These are phyloP conservation scores for Pichia eremophila DNA, from an alignment of 805 yeast species.

Conservation along the genomic window DNA sequence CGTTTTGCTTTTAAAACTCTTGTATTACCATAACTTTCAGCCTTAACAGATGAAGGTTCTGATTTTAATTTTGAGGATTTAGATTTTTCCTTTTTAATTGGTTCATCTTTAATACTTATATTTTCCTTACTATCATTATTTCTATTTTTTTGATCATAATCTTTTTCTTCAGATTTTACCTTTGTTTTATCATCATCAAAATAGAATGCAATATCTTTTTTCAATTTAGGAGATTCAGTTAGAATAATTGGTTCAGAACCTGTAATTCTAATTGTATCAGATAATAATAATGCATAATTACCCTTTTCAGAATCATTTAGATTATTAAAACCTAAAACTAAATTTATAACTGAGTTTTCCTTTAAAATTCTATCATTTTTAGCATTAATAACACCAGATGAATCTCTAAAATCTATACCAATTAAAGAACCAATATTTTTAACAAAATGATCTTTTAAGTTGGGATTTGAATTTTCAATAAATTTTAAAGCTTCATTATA, in stretches of 20 bases:
- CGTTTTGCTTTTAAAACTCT: conserved; percentile 70
- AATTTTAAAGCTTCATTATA: conserved; percentile 55
- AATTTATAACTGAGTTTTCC: conserved; percentile 65
- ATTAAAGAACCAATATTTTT: conserved; percentile 81
- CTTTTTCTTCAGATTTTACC: background rate
- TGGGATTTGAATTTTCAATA: conserved; percentile 56
- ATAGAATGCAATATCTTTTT: conserved; percentile 73
- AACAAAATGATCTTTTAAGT: conserved; percentile 52
- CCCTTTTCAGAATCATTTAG: conserved; percentile 45
- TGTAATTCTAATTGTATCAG: conserved; percentile 73
- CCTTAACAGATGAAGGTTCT: conserved; percentile 2
- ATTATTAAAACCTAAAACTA: conserved; percentile 70
- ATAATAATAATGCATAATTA: conserved; percentile 59
- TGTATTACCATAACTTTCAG: conserved; percentile 31
- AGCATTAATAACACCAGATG: conserved; percentile 59
- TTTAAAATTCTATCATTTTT: conserved; percentile 60
- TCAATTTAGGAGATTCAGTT: conserved; percentile 64
- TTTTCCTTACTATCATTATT: background rate
- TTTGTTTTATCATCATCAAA: conserved; percentile 46
- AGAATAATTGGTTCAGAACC: conserved; percentile 52
- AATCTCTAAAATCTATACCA: conserved; percentile 84
- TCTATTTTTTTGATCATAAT: background rate
- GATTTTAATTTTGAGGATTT: background rate
- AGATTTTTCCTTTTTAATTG: conserved; percentile 1
- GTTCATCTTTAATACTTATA: conserved; percentile 2